phyloP scores from a whole-genome alignment of 106 monocot genomes.

The Narthecium ossifragum region DNA sequence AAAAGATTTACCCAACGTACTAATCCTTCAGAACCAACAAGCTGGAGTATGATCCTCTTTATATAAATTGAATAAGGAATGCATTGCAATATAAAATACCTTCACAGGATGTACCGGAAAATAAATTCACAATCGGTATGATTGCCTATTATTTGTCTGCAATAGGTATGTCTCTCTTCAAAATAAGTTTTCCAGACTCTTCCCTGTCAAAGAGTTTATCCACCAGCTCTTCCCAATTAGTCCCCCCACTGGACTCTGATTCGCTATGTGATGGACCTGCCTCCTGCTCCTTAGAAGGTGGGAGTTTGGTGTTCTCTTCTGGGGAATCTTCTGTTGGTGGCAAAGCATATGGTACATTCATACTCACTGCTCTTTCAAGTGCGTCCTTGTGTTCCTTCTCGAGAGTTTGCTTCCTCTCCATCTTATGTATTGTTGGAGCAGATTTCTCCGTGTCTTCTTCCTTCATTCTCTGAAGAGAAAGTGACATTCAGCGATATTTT shows the following conservation, averaged over 20 bases:
- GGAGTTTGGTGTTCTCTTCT: not conserved
- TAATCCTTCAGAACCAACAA: not conserved
- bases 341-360: slow-evolving; percentile 63
- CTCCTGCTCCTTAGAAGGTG: not conserved
- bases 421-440: slow-evolving; percentile 53
- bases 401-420: slow-evolving; percentile 69
- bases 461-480: slow-evolving; percentile 47
- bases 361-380: slow-evolving; percentile 49
- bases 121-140: not conserved
- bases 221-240: slow-evolving; percentile 34
- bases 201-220: slow-evolving; percentile 24
- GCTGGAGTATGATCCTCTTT: not conserved
- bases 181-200: slow-evolving; percentile 14
- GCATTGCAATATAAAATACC: not conserved
- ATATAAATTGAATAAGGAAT: not conserved
- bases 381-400: slow-evolving; percentile 73
- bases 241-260: slow-evolving; percentile 15
- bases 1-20: not conserved
- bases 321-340: slow-evolving; percentile 4
- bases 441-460: slow-evolving; percentile 12
- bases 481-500: too few relatives aligned
- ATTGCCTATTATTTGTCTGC: not conserved
- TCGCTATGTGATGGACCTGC: not conserved
- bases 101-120: not conserved
- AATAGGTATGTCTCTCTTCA: slow-evolving; percentile 5